These are phyloP conservation scores for Dichotomocladium elegans DNA, from an alignment of 371 early-diverging fungal genomes.

Conservation along the genomic window DNA sequence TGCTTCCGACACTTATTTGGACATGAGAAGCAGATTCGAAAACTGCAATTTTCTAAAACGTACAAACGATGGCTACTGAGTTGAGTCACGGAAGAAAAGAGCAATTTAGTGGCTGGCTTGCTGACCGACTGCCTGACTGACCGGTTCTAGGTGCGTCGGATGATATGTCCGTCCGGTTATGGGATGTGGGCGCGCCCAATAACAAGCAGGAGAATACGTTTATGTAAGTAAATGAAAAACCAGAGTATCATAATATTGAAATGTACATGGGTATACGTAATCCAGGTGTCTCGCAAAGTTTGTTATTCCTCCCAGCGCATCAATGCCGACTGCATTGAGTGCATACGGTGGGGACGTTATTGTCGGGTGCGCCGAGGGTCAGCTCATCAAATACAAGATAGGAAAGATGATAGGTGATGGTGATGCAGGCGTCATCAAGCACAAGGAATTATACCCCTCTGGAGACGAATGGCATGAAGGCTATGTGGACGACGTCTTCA, in stretches of 20 bases:
- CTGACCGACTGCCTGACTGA: no score
- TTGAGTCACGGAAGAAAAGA: constrained; percentile 15
- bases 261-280: neutral
- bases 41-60: constrained; percentile 42
- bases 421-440: neutral
- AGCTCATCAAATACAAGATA: constrained; percentile 19
- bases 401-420: neutral
- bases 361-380: constrained; percentile 31
- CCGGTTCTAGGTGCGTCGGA: constrained; percentile 44
- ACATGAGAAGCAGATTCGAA: constrained; percentile 37
- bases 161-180: constrained; percentile 52
- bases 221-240: constrained; percentile 21
- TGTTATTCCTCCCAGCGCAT: constrained; percentile 10
- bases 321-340: constrained; percentile 23
- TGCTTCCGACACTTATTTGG: constrained; percentile 57
- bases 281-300: constrained; percentile 38
- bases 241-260: neutral
- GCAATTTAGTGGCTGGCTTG: neutral
- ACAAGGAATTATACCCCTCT: constrained; percentile 31
- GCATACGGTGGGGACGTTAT: constrained; percentile 15
- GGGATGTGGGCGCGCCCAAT: constrained; percentile 54
- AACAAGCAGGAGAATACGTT: constrained; percentile 19
- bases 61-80: constrained; percentile 55
- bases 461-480: constrained; percentile 62
- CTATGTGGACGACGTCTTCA: constrained; percentile 50